These are phyloP conservation scores for Blastocrithidia nonstop DNA, from an alignment of 208 protist genomes.

Conservation along the genomic window DNA sequence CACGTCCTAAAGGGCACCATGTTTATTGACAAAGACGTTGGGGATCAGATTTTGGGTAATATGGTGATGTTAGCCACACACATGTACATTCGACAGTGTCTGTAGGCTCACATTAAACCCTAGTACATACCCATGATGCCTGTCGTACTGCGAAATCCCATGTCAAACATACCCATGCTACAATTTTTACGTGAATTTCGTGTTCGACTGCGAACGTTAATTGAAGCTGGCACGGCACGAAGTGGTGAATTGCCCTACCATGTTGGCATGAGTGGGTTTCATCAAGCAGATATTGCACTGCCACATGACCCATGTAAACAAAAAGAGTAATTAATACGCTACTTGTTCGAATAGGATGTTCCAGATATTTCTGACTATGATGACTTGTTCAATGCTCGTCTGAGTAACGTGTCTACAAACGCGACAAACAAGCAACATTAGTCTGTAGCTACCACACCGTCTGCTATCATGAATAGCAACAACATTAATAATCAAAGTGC, in stretches of 20 bases:
- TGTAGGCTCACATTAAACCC: slow-evolving; percentile 29
- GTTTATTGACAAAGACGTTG: slow-evolving; percentile 74
- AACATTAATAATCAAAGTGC: no score
- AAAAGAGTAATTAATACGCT: slow-evolving; percentile 13
- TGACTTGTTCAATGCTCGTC: slow-evolving; percentile 33
- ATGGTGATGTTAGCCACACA: slow-evolving; percentile 57
- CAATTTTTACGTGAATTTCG: slow-evolving; percentile 68
- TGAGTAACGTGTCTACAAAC: no score
- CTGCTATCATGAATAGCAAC: no score
- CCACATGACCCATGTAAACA: slow-evolving; percentile 6
- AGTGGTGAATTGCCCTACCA: slow-evolving; percentile 12
- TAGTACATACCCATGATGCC: slow-evolving; percentile 41
- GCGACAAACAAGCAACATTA: neutral
- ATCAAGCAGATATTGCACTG: slow-evolving; percentile 14
- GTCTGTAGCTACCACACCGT: no score
- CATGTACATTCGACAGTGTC: slow-evolving; percentile 68
- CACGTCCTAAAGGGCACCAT: slow-evolving; percentile 67
- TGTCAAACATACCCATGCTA: slow-evolving; percentile 66
- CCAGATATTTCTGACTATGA: slow-evolving; percentile 9
- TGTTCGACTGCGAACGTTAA: slow-evolving; percentile 33
- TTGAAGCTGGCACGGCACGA: slow-evolving; percentile 40
- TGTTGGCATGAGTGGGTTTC: slow-evolving; percentile 20
- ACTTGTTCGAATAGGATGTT: slow-evolving; percentile 61
- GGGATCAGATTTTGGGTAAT: slow-evolving; percentile 66
- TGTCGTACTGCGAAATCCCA: slow-evolving; percentile 31